These are phyloP conservation scores for Ceratobasidium sp. DNA, from an alignment of 1,284 basidiomycete species.

Conservation along the genomic window DNA sequence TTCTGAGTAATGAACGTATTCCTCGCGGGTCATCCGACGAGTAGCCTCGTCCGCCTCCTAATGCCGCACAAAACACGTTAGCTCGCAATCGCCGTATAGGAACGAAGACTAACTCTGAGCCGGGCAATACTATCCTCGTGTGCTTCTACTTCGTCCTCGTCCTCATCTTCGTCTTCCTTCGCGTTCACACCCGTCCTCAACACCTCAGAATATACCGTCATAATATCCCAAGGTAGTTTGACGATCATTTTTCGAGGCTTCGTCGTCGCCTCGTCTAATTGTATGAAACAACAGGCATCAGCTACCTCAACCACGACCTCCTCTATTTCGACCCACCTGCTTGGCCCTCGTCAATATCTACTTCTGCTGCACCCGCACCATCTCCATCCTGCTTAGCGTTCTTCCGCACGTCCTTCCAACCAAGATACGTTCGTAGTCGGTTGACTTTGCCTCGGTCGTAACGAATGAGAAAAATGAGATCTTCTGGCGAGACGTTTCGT, in stretches of 20 bases:
- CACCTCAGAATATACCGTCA: slow-evolving; percentile 90
- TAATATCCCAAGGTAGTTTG: slow-evolving; percentile 96
- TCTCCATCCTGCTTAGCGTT: slow-evolving; percentile 92
- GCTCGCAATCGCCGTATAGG: background rate
- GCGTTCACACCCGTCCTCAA: slow-evolving; percentile 69
- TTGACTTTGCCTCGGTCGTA: slow-evolving; percentile 97
- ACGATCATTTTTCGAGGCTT: slow-evolving; percentile 95
- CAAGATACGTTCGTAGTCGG: slow-evolving; percentile 92
- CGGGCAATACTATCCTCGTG: slow-evolving; percentile 93
- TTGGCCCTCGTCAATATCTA: slow-evolving; percentile 79
- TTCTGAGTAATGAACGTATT: slow-evolving; percentile 98
- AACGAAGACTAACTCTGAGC: slow-evolving; percentile 69
- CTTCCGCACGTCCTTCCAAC: slow-evolving; percentile 98
- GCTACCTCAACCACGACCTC: background rate
- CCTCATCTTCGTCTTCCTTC: slow-evolving; percentile 89
- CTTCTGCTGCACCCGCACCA: slow-evolving; percentile 82
- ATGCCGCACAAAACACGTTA: background rate
- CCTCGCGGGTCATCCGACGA: slow-evolving; percentile 94
- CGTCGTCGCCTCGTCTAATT: slow-evolving; percentile 78
- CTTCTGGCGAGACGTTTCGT: slow-evolving; percentile 90
- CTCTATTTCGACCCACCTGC: slow-evolving; percentile 66
- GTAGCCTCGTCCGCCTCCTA: slow-evolving; percentile 97
- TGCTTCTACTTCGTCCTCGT: slow-evolving; percentile 96
- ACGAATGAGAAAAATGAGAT: slow-evolving; percentile 96
- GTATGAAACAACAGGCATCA: background rate